These are phyloP conservation scores for Metroxylon sagu DNA, from an alignment of 176 grass and related monocot species.

Conservation along the genomic window DNA sequence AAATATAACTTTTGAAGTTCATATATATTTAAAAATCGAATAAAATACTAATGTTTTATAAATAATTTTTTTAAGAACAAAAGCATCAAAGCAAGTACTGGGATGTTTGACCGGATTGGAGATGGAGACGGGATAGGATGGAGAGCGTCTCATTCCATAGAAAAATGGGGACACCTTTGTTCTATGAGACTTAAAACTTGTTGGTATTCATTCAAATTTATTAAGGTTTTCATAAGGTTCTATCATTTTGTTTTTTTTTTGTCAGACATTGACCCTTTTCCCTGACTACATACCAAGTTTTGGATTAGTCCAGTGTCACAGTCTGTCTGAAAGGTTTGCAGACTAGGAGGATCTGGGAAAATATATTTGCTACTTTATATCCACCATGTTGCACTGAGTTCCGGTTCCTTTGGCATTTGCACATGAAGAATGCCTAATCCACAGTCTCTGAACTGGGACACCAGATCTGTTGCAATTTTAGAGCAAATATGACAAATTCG, in stretches of 20 bases:
- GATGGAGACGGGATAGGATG: too few relatives aligned
- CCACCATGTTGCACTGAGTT: slow-evolving; percentile 9
- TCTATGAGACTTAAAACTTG: too few relatives aligned
- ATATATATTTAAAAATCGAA: too few relatives aligned
- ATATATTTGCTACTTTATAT: slow-evolving; percentile 22
- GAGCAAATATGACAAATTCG: slow-evolving; percentile 33
- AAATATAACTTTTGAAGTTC: too few relatives aligned
- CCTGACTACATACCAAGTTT: slow-evolving; percentile 18
- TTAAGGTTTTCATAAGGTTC: slow-evolving; percentile 4
- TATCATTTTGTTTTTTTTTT: background rate
- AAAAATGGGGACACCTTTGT: too few relatives aligned
- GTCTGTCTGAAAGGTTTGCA: slow-evolving; percentile 29
- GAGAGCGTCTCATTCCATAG: too few relatives aligned
- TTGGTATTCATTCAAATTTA: background rate
- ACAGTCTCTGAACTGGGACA: slow-evolving; percentile 17
- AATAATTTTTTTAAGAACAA: too few relatives aligned
- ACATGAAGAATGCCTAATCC: slow-evolving; percentile 23
- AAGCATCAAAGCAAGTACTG: too few relatives aligned
- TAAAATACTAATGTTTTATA: too few relatives aligned
- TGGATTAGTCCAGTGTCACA: slow-evolving; percentile 22
- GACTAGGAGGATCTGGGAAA: slow-evolving; percentile 6
- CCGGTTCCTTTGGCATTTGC: slow-evolving; percentile 20
- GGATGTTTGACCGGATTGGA: too few relatives aligned
- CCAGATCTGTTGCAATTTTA: slow-evolving; percentile 28
- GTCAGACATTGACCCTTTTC: slow-evolving; percentile 12